A percentile compares a stretch with the other conserved stretches of the same genome.
These are phyloP conservation scores for Yamadazyma kitorensis DNA, from an alignment of 805 yeast species.

Conservation along the genomic window DNA sequence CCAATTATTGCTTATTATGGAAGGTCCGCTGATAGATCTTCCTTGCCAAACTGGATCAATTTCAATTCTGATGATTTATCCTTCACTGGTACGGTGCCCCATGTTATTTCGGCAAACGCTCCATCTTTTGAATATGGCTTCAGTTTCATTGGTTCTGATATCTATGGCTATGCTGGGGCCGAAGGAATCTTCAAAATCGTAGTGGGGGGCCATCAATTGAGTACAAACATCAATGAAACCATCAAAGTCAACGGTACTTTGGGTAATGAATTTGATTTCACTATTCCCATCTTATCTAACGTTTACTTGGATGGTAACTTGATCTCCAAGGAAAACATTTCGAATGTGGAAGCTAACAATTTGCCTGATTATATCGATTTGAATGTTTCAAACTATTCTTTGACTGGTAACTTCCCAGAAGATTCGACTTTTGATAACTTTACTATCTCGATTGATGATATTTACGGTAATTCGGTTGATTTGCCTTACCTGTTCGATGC, in stretches of 20 bases:
- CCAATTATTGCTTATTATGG: conserved; percentile 72
- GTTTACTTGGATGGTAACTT: conserved; percentile 62
- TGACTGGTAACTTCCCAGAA: conserved; percentile 58
- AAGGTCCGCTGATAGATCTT: conserved; percentile 73
- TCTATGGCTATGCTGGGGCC: conserved; percentile 68
- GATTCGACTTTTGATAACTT: conserved; percentile 42
- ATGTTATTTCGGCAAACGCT: conserved; percentile 81
- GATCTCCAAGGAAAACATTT: conserved; percentile 51
- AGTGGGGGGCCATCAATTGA: conserved; percentile 85
- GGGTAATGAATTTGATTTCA: conserved; percentile 49
- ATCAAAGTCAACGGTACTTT: conserved; percentile 66
- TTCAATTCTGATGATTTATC: conserved; percentile 63
- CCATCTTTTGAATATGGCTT: conserved; percentile 75
- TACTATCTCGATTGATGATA: conserved; percentile 56
- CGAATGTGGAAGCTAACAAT: conserved; percentile 45
- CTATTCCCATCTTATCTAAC: conserved; percentile 58
- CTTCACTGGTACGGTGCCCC: conserved; percentile 86
- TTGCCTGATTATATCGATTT: conserved; percentile 64
- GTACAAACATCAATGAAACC: conserved; percentile 59
- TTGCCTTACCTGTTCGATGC: conserved; percentile 58
- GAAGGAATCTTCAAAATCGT: conserved; percentile 66
- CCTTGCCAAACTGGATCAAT: conserved; percentile 86
- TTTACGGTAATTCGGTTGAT: conserved; percentile 56
- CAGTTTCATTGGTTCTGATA: conserved; percentile 76
- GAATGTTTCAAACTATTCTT: conserved; percentile 32